phyloP scores from a whole-genome alignment of 768 basidiomycete species.

The Agrocybe chaxingu region DNA sequence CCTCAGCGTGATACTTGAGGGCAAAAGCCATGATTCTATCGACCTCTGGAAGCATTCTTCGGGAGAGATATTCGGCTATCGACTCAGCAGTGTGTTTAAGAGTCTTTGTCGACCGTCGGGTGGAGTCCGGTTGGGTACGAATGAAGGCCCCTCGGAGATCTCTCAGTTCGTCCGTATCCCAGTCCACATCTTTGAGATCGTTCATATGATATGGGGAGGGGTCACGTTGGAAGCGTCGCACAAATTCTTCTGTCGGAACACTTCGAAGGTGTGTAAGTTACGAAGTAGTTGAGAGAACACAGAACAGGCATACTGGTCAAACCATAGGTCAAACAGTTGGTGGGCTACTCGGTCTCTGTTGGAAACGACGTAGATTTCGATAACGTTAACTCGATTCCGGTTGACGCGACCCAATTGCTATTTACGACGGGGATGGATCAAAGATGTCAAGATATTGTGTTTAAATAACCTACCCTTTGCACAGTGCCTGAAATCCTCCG shows the following conservation, averaged over 20 bases:
- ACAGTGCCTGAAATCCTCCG: slow-evolving; percentile 57
- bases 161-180: slow-evolving; percentile 26
- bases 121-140: slow-evolving; percentile 17
- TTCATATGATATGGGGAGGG: slow-evolving; percentile 38
- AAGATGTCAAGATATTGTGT: neutral
- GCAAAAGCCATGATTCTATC: slow-evolving; percentile 38
- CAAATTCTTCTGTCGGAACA: slow-evolving; percentile 42
- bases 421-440: neutral
- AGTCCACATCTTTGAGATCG: slow-evolving; percentile 37
- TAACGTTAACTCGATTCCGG: slow-evolving; percentile 43
- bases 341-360: slow-evolving; percentile 65
- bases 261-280: slow-evolving; percentile 20
- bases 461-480: slow-evolving; percentile 36
- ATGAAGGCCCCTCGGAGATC: slow-evolving; percentile 29
- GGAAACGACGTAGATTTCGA: slow-evolving; percentile 69
- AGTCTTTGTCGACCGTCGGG: slow-evolving; percentile 8
- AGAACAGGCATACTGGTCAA: slow-evolving; percentile 51
- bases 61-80: slow-evolving; percentile 22
- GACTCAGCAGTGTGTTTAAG: slow-evolving; percentile 23
- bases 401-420: slow-evolving; percentile 64
- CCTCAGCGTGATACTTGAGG: slow-evolving; percentile 49
- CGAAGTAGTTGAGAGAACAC: neutral
- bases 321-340: slow-evolving; percentile 65
- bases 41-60: slow-evolving; percentile 25
- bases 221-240: slow-evolving; percentile 45